These are phyloP conservation scores for Metschnikowia gelsemii DNA, from an alignment of 805 yeast genomes.

Conservation along the genomic window DNA sequence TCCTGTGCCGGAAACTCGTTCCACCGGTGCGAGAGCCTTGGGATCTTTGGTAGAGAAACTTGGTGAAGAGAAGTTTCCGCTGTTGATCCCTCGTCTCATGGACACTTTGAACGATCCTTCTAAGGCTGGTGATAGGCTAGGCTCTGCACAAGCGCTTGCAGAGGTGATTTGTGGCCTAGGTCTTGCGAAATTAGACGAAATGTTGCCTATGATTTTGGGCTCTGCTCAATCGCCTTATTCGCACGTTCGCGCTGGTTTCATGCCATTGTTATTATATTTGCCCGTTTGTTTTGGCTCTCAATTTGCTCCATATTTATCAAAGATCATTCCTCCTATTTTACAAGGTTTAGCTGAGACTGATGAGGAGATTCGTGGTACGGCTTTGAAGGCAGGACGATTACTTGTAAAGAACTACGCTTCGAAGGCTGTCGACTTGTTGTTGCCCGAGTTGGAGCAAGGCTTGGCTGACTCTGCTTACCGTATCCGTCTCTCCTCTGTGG, in stretches of 20 bases:
- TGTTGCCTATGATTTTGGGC: constrained; percentile 74
- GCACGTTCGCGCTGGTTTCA: constrained; percentile 84
- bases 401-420: constrained; percentile 89
- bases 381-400: constrained; percentile 89
- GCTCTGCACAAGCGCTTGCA: constrained; percentile 94
- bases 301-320: constrained; percentile 82
- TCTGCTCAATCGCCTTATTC: constrained; percentile 67
- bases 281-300: constrained; percentile 94
- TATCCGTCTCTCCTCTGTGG: constrained; percentile 90
- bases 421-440: constrained; percentile 85
- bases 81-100: constrained; percentile 76
- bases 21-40: constrained; percentile 95
- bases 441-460: constrained; percentile 93
- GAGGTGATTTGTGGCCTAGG: constrained; percentile 95
- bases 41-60: constrained; percentile 95
- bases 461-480: constrained; percentile 78
- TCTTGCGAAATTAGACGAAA: constrained; percentile 78
- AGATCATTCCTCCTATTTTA: constrained; percentile 87
- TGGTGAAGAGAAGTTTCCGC: constrained; percentile 96
- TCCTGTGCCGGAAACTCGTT: constrained; percentile 95
- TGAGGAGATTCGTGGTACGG: constrained; percentile 83
- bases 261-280: constrained; percentile 83
- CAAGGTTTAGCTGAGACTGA: constrained; percentile 87
- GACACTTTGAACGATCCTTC: constrained; percentile 72
- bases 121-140: constrained; percentile 87